These are phyloP conservation scores for Wickerhamiella kurtzmanii DNA, from an alignment of 805 yeast species.

Conservation along the genomic window DNA sequence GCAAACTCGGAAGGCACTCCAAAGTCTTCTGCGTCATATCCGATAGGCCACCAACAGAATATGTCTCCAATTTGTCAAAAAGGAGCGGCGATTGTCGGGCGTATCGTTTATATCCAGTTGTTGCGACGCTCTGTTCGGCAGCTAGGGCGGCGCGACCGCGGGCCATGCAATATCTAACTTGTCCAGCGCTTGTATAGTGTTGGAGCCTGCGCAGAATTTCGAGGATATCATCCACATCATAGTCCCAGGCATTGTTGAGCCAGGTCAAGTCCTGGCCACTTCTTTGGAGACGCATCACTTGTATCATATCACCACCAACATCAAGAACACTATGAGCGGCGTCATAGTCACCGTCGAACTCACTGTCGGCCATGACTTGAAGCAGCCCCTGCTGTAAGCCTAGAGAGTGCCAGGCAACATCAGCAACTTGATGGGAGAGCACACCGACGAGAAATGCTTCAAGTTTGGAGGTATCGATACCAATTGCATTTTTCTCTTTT, in stretches of 20 bases:
- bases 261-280: conserved; percentile 22
- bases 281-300: conserved; percentile 29
- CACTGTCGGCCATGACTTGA: conserved; percentile 35
- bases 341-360: conserved; percentile 38
- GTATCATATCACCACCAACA: conserved; percentile 50
- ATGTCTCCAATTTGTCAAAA: conserved; percentile 32
- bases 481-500: conserved; percentile 23
- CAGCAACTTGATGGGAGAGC: conserved; percentile 49
- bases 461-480: conserved; percentile 19
- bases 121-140: conserved; percentile 32
- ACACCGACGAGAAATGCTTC: conserved; percentile 47
- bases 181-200: conserved; percentile 24
- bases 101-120: conserved; percentile 22
- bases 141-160: conserved; percentile 41
- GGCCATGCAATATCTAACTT: conserved; percentile 37
- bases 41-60: conserved; percentile 40
- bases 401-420: conserved; percentile 56
- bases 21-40: conserved; percentile 33
- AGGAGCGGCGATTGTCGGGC: conserved; percentile 34
- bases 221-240: conserved; percentile 34
- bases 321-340: conserved; percentile 44
- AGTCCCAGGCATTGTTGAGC: conserved; percentile 22
- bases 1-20: conserved; percentile 29
- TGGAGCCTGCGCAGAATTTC: conserved; percentile 32
- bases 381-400: conserved; percentile 43